Percentiles rank a stretch among this genome's conserved stretches.
Conservation (phyloP, 2,329 filamentous ascomycete species). For the Phyllosticta ampelicida region DNA sequence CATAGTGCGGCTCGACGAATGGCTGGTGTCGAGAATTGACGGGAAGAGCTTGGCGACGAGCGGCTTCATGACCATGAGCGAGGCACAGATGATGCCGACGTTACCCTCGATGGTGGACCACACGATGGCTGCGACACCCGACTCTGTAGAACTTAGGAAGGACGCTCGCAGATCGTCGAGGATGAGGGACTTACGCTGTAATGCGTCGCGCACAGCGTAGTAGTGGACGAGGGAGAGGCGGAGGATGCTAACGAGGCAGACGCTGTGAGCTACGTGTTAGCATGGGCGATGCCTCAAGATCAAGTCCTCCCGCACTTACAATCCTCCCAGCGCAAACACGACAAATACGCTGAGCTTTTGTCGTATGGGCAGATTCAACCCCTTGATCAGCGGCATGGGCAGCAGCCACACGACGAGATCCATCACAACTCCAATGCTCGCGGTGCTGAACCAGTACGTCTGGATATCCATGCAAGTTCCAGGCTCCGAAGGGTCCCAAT, state of each 20-base stretch:
- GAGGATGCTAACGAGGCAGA: constrained; percentile 23
- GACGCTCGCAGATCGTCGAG: neutral
- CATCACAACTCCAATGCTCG: constrained; percentile 21
- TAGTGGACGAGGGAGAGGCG: constrained; percentile 22
- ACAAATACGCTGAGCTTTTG: constrained; percentile 27
- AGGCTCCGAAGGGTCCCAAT: constrained; percentile 22
- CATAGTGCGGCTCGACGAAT: neutral
- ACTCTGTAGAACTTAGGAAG: neutral
- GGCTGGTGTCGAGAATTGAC: constrained; percentile 29
- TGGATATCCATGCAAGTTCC: constrained; percentile 23
- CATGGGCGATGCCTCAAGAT: neutral
- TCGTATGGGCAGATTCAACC: constrained; percentile 21
- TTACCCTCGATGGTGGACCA: constrained; percentile 61
- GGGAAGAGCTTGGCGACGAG: constrained; percentile 45
- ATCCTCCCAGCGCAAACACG: constrained; percentile 28
- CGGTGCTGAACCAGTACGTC: constrained; percentile 22
- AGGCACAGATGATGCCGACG: constrained; percentile 71
- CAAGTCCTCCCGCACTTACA: constrained; percentile 19
- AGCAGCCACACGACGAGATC: constrained; percentile 24
- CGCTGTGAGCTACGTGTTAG: constrained; percentile 13
- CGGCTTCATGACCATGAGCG: constrained; percentile 74
- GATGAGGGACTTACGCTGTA: neutral
- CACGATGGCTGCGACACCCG: neutral
- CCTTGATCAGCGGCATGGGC: constrained; percentile 21
- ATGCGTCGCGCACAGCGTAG: constrained; percentile 17